Evolutionary conservation across 129 eudicot genomes (phyloP), one percentile per base, ranked within the genome.

Genomic region (Lactuca saligna): DNA sequence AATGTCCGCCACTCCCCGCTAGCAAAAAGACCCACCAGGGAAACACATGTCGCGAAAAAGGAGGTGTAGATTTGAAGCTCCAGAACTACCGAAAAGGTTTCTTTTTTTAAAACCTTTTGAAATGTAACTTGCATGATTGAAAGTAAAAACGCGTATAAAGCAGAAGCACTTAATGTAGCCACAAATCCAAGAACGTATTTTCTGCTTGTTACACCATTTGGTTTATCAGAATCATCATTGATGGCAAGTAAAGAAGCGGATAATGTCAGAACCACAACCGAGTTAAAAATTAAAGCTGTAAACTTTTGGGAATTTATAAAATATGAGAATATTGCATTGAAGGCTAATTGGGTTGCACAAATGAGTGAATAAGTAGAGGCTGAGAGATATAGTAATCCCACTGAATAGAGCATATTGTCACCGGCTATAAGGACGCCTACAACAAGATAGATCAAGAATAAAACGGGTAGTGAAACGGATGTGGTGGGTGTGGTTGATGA

Each of bases 361-460:
- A 93, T 83, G 66, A 93, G 96, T 10, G 98, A 93, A 67, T 89
- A 93, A 32, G 98, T 93, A 2, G 98, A 93, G 63, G 97, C 96
- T 1, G 98, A 89, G 44, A 93, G 88, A 63, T 93, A 89, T 15
- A 87, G 29, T 32, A 93, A 86, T 15, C 92, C 98, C 39, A 81
- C 66, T 6, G 97, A 87, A 65, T 93, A 87, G 8, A 93, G 64
- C 97, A 93, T 86, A 68, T 89, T 93, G 72, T 93, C 91, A 13
- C 95, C 95, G 0, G 98, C 95, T 51, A 93, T 74, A 6, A 87
- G 58, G 8, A 64, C 78, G 25, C 98, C 98, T 8, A 89, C 49
- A 3, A 69, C 71, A 0, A 87, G 0, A 60, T 93, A 89, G 44
- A 93, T 74, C 29, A 64, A 10, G 16, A 77, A 33, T 10, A 84